Base-by-base conservation (phyloP, 176 grass and related monocot species). In the Cenchrus purpureus region DNA sequence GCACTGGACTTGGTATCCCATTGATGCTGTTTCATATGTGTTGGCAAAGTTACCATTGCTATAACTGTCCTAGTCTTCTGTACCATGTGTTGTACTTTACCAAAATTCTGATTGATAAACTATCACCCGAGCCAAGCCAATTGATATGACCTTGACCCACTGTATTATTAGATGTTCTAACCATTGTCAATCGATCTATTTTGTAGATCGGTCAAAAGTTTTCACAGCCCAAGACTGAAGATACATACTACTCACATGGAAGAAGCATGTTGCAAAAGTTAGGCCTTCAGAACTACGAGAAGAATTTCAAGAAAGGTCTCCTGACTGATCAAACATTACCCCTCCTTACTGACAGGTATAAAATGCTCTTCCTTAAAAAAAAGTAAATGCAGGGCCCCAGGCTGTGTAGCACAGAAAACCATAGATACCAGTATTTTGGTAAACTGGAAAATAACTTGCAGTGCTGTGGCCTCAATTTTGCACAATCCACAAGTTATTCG, bases 241-340 rank as follows among this genome's bases (percentile, higher is more conserved):
- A 99, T 82, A 20, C 85, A 7, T 86, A 86, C 78, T 99, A 99
- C 65, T 90, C 93, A 60, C 84, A 49, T 84, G 87, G 79, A 86
- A 96, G 76, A 92, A 89, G 79, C 82, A 94, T 99, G 88, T 59
- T 99, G 82, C 84, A 85, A 22, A 84, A 74, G 59, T 84, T 99
- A 82, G 94, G 97, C 67, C 97, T 99, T 72, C 88, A 99, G 81
- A 99, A 94, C 70, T 99, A 99, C 76, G 97, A 96, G 67, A 99
- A 94, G 75, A 94, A 99, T 85, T 96, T 99, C 86, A 96, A 96
- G 88, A 99, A 91, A 79, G 97, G 97, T 55, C 90, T 99, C 74
- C 86, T 99, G 43, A 94, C 88, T 59, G 97, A 99, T 94, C 79
- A 68, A 83, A 99, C 93, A 54, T 86, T 99, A 79, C 82, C 88